Percentiles rank a stretch among this genome's conserved stretches.
Conservation (phyloP, 2,329 filamentous ascomycete species). For the Nemania sp. region DNA sequence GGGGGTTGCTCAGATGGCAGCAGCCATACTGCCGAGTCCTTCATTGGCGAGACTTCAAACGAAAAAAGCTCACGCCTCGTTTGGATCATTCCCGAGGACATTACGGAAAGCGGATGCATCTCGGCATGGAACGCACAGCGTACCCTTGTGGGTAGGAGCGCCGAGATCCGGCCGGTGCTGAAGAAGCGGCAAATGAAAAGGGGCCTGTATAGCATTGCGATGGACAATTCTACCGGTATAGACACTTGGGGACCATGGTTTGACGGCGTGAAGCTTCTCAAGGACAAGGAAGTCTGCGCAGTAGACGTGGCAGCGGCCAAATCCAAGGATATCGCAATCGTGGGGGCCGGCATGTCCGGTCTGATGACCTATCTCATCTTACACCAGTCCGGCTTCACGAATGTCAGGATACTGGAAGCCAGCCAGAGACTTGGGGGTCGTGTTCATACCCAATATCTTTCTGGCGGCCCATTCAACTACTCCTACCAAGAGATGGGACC, state of each 20-base stretch:
- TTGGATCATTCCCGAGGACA: background rate
- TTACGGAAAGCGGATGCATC: background rate
- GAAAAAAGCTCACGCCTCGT: background rate
- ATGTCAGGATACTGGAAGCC: background rate
- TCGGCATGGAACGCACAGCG: background rate
- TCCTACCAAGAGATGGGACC: conserved; percentile 3
- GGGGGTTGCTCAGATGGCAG: background rate
- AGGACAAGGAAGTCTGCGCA: background rate
- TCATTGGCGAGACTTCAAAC: background rate
- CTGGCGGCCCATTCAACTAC: background rate
- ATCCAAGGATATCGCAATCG: background rate
- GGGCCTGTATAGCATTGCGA: background rate
- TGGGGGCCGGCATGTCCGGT: background rate
- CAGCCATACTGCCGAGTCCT: background rate
- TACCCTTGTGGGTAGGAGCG: background rate
- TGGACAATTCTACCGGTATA: background rate
- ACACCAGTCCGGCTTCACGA: background rate
- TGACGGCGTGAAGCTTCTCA: background rate
- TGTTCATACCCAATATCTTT: conserved; percentile 1
- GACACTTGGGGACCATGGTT: conserved; percentile 5
- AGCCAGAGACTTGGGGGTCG: background rate
- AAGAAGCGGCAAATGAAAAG: background rate
- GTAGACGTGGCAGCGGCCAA: background rate
- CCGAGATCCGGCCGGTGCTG: background rate
- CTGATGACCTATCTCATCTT: conserved; percentile 1